Evolutionary conservation across 2,329 filamentous ascomycete genomes (phyloP).

Genomic region (Diplodia intermedia): DNA sequence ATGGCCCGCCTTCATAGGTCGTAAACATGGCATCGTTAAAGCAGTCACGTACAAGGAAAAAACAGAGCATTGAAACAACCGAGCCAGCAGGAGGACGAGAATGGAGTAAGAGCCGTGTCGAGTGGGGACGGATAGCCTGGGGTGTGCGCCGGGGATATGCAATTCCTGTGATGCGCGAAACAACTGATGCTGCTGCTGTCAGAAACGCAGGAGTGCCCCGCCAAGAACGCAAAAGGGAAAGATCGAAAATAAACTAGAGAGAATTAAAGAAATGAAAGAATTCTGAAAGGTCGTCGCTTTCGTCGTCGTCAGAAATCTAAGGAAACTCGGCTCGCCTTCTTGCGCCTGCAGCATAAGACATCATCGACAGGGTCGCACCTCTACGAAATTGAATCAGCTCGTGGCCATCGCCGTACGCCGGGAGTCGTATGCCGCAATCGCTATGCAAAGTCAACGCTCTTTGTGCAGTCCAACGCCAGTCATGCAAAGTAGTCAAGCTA

Average conservation of each 20-base stretch:
- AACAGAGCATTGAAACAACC: background rate
- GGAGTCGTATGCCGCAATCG: conserved; percentile 24
- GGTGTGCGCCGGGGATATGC: conserved; percentile 23
- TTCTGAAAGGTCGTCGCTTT: conserved; percentile 28
- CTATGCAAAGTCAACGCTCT: conserved; percentile 33
- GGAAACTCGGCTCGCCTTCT: conserved; percentile 12
- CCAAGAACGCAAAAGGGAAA: conserved; percentile 4
- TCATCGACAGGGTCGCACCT: conserved; percentile 27
- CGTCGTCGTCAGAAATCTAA: conserved; percentile 28
- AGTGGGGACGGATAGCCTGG: background rate
- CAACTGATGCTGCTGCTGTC: conserved; percentile 24
- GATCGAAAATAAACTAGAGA: conserved; percentile 4
- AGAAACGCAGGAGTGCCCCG: conserved; percentile 17
- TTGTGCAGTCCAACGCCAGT: conserved; percentile 32
- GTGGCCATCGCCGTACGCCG: conserved; percentile 29
- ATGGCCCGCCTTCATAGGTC: conserved; percentile 25
- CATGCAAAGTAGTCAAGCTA: conserved; percentile 25
- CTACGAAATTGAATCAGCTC: conserved; percentile 19
- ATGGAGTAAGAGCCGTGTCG: background rate
- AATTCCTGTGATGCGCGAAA: conserved; percentile 18
- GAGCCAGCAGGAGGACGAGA: background rate
- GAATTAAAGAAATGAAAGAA: conserved; percentile 20
- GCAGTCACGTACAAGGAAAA: conserved; percentile 30
- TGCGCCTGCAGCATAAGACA: conserved; percentile 9
- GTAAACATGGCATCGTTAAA: conserved; percentile 28